phyloP scores from a whole-genome alignment of 116 monocot species.

The Cymodocea nodosa region DNA sequence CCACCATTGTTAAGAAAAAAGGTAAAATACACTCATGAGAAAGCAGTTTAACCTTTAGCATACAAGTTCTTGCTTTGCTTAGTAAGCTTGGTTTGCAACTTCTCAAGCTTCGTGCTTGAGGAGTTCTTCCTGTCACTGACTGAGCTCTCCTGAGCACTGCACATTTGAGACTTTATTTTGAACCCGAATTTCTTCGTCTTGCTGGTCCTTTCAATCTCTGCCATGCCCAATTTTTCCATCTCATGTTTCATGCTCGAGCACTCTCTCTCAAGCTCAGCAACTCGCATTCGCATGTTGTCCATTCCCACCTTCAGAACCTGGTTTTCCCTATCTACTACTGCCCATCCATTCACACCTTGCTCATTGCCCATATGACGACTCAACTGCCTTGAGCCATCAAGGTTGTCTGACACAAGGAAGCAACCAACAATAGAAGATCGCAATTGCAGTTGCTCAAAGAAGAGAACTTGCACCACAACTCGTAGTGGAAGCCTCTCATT shows the following conservation, averaged over 20 bases:
- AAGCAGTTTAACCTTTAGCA: too few species aligned
- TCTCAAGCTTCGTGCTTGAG: constrained; percentile 21
- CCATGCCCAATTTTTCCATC: constrained; percentile 47
- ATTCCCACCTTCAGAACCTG: constrained; percentile 75
- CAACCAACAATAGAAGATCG: constrained; percentile 40
- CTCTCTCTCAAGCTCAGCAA: constrained; percentile 66
- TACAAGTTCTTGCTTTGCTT: constrained; percentile 2
- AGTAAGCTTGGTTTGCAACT: constrained; percentile 30
- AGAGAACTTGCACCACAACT: constrained; percentile 79
- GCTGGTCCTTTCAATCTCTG: constrained; percentile 17
- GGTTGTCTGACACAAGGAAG: constrained; percentile 31
- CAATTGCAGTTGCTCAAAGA: constrained; percentile 88
- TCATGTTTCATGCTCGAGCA: constrained; percentile 62
- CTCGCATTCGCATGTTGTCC: constrained; percentile 68
- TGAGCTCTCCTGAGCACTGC: constrained; percentile 53
- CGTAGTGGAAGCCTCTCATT: constrained; percentile 85
- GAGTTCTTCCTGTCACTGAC: constrained; percentile 33
- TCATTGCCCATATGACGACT: constrained; percentile 28
- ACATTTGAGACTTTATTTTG: constrained; percentile 62
- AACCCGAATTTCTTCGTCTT: constrained; percentile 37
- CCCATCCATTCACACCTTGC: constrained; percentile 30
- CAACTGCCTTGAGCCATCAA: constrained; percentile 34
- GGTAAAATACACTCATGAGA: too few species aligned
- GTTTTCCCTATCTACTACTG: constrained; percentile 55
- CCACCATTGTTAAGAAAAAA: too few species aligned